Percentiles rank a stretch among this genome's conserved stretches.
Conservation (phyloP, 2,329 filamentous ascomycete genomes). For the Chaetoscypha palmicola region DNA sequence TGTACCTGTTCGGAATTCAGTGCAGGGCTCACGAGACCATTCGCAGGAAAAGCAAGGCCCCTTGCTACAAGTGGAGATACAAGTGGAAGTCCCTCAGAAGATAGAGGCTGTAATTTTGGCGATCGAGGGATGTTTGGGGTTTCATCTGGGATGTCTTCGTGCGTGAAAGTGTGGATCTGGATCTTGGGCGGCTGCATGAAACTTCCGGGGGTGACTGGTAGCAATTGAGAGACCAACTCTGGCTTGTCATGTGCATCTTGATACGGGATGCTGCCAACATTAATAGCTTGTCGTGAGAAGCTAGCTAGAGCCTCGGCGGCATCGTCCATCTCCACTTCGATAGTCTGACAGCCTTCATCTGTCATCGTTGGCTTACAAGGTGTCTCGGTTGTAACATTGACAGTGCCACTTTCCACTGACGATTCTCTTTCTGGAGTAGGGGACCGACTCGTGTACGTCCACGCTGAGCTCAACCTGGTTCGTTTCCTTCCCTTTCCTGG, state of each 20-base stretch:
- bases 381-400: slow-evolving; percentile 13
- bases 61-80: slow-evolving; percentile 24
- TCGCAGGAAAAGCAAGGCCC: slow-evolving; percentile 1
- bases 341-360: slow-evolving; percentile 37
- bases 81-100: slow-evolving; percentile 25
- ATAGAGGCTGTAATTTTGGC: slow-evolving; percentile 20
- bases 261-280: slow-evolving; percentile 15
- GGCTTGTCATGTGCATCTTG: background rate
- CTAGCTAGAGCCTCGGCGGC: slow-evolving; percentile 17
- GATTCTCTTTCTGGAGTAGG: slow-evolving; percentile 53
- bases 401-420: slow-evolving; percentile 9
- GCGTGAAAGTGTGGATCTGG: slow-evolving; percentile 1
- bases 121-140: slow-evolving; percentile 13
- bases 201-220: background rate
- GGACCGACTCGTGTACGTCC: slow-evolving; percentile 68
- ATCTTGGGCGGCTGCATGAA: slow-evolving; percentile 3
- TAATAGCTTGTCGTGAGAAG: slow-evolving; percentile 19
- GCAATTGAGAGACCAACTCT: background rate
- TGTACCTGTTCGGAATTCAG: background rate
- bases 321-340: slow-evolving; percentile 29
- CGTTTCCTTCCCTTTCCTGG: slow-evolving; percentile 60
- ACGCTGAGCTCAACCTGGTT: slow-evolving; percentile 59
- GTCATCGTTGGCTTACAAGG: slow-evolving; percentile 27
- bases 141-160: background rate
- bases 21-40: background rate